Base-by-base conservation (phyloP, 805 yeast species). In the Saccharomycopsis sp. region DNA sequence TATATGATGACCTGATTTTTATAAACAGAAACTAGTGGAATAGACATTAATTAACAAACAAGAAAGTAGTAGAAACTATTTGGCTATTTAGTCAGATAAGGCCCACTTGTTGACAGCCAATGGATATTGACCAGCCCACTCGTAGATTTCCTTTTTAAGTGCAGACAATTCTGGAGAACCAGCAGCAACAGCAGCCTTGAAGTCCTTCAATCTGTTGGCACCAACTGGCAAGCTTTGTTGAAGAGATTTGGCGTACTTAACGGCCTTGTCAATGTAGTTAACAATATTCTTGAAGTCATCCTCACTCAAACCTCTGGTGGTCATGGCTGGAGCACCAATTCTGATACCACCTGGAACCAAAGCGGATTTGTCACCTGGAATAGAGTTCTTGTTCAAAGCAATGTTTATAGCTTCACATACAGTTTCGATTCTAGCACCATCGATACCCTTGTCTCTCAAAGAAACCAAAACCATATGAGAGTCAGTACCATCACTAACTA, bases 251-350 rank as follows among this genome's bases (percentile, higher is more conserved):
- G 97, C 91, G 70, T 84, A 83, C 66, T 78, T 70, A 62, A 91
- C 93, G 51, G 96, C 90, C 67, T 74, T 76, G 78, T 86, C 91
- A 73, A 89, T 88, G 81, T 84, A 92, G 64, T 78, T 76, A 56
- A 85, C 96, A 67, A 93, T 87, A 69, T 80, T 83, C 67, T 74
- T 80, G 74, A 93, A 94, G 71, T 94, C 97, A 61, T 78, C 85
- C 73, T 88, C 91, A 61, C 91, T 88, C 68, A 91, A 83, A 65
- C 99, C 99, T 78, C 99, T 89, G 60, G 97, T 89, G 64, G 97
- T 84, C 98, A 93, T 93, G 59, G 97, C 97, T 65, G 99, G 99
- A 55, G 99, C 88, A 70, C 99, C 99, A 63, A 93, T 87, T 78
- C 99, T 88, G 64, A 93, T 84, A 73, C 99, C 99, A 68, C 96